Evolutionary conservation across 164 flowering plant species (phyloP).

Genomic region (Warburgia ugandensis): DNA sequence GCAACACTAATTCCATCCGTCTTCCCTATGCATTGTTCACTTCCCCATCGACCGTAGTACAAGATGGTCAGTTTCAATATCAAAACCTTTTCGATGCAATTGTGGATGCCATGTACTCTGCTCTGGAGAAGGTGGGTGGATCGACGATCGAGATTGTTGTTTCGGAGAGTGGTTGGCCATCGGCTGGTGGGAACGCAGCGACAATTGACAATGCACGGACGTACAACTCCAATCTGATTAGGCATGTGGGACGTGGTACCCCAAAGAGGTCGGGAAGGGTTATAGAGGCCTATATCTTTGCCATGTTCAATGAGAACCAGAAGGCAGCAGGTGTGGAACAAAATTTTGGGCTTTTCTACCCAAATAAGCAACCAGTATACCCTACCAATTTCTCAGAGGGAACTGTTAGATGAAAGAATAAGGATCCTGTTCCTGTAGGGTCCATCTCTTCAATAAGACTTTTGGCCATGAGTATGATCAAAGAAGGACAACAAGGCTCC

Average conservation of each 20-base stretch:
- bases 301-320: conserved; percentile 23
- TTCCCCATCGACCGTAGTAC: conserved; percentile 6
- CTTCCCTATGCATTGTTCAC: conserved; percentile 33
- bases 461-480: too few species aligned
- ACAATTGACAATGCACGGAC: conserved; percentile 13
- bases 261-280: conserved; percentile 18
- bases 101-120: conserved; percentile 25
- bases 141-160: conserved; percentile 11
- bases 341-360: conserved; percentile 14
- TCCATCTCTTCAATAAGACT: too few species aligned
- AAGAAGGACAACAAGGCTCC: too few species aligned
- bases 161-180: conserved; percentile 23
- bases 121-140: conserved; percentile 17
- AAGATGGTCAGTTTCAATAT: conserved; percentile 19
- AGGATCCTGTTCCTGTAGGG: not conserved
- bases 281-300: conserved; percentile 21
- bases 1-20: conserved; percentile 1
- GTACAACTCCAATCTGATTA: conserved; percentile 14
- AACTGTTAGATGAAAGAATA: not conserved
- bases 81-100: conserved; percentile 30
- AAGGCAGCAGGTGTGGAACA: conserved; percentile 12
- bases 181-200: conserved; percentile 9
- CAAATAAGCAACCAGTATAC: conserved; percentile 8
- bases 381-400: not conserved
- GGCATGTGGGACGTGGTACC: conserved; percentile 17